Conservation (phyloP, 768 basidiomycete genomes). For the Rhizopogon vesiculosus region DNA sequence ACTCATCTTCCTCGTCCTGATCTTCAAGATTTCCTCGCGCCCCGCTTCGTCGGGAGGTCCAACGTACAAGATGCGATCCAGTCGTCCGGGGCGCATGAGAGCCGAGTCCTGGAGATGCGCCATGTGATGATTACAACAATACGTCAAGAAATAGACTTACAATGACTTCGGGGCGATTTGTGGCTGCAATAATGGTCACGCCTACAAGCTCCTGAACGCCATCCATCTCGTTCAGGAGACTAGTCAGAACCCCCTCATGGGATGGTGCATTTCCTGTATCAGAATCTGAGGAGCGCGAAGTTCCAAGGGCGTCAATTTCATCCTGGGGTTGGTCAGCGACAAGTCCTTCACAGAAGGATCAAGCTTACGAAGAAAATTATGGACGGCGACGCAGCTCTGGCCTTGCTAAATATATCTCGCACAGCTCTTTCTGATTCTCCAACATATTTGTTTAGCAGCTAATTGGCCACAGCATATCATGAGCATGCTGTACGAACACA, state of each 20-base stretch:
- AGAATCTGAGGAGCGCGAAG: constrained; percentile 55
- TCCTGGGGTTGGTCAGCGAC: constrained; percentile 51
- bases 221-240: constrained; percentile 96
- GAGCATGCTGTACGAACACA: neutral
- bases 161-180: constrained; percentile 91
- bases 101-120: constrained; percentile 72
- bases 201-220: constrained; percentile 93
- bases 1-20: constrained; percentile 76
- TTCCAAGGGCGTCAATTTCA: constrained; percentile 93
- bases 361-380: constrained; percentile 90
- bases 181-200: constrained; percentile 95
- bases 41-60: constrained; percentile 83
- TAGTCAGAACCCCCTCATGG: constrained; percentile 90
- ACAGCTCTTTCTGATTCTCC: constrained; percentile 96
- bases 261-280: constrained; percentile 50
- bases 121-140: neutral
- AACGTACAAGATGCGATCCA: constrained; percentile 93
- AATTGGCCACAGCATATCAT: constrained; percentile 4
- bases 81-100: constrained; percentile 88
- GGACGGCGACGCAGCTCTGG: constrained; percentile 88
- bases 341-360: neutral
- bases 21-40: constrained; percentile 79
- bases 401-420: constrained; percentile 93
- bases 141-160: constrained; percentile 37
- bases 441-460: constrained; percentile 96